A percentile compares a stretch with the other conserved stretches of the same genome.
These are phyloP conservation scores for Ustilago trichophora DNA, from an alignment of 1,284 basidiomycete species.

Conservation along the genomic window DNA sequence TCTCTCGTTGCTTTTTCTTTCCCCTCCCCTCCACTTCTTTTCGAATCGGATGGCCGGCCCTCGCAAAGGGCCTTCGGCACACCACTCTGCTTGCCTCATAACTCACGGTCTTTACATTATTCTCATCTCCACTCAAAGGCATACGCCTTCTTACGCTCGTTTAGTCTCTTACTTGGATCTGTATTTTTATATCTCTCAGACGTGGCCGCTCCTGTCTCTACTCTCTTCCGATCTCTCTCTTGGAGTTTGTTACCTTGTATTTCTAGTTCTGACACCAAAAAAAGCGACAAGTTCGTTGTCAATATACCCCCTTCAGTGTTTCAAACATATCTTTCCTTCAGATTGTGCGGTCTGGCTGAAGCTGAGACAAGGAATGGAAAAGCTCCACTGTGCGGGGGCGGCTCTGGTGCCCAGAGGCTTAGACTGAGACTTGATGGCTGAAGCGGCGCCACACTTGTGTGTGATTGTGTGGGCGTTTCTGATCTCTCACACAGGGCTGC, in stretches of 20 bases:
- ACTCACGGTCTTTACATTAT: slow-evolving; percentile 20
- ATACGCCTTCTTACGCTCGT: slow-evolving; percentile 17
- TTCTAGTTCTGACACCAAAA: slow-evolving; percentile 20
- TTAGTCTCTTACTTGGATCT: slow-evolving; percentile 5
- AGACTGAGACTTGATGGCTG: too few relatives aligned
- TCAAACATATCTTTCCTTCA: background rate
- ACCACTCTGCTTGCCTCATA: slow-evolving; percentile 17
- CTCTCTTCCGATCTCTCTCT: background rate
- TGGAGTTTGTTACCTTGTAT: slow-evolving; percentile 16
- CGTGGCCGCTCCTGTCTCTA: slow-evolving; percentile 14
- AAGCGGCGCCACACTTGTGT: too few relatives aligned
- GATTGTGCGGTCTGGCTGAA: background rate
- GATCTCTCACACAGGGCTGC: too few relatives aligned
- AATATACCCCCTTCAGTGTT: slow-evolving; percentile 32
- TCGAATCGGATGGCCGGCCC: slow-evolving; percentile 32
- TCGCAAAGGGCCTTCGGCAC: slow-evolving; percentile 12
- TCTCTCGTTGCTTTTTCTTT: slow-evolving; percentile 3
- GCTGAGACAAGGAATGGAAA: too few relatives aligned
- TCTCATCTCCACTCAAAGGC: background rate
- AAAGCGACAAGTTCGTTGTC: slow-evolving; percentile 36
- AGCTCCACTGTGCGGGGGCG: too few relatives aligned
- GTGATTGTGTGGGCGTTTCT: too few relatives aligned
- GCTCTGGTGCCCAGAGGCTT: too few relatives aligned
- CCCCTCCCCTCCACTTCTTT: background rate
- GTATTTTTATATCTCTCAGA: slow-evolving; percentile 1